These are phyloP conservation scores for Asterella californica DNA, from an alignment of 225 moss, liverwort and hornwort genomes.

Conservation along the genomic window DNA sequence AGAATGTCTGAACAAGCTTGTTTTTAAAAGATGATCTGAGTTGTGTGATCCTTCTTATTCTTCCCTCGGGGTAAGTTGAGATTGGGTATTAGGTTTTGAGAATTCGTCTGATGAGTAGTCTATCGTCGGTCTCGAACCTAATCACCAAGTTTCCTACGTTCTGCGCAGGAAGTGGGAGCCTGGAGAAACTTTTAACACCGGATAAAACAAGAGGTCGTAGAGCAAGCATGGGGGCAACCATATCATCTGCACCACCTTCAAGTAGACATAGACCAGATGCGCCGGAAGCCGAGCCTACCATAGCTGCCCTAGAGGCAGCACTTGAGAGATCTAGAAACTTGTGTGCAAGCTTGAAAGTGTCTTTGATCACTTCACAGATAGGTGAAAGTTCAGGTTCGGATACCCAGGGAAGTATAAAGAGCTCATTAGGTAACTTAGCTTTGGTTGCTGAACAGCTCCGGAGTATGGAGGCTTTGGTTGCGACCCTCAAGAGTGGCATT, in stretches of 20 bases:
- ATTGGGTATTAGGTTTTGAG: not conserved
- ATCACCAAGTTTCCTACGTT: not conserved
- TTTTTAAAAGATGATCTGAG: not conserved
- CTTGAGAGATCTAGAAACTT: conserved; percentile 59
- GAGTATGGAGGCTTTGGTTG: conserved; percentile 55
- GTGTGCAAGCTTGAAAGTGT: conserved; percentile 57
- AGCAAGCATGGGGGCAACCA: conserved; percentile 48
- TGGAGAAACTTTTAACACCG: conserved; percentile 75
- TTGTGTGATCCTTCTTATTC: not conserved
- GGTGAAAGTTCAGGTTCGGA: conserved; percentile 22
- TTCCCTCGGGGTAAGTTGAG: not conserved
- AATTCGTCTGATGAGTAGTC: not conserved
- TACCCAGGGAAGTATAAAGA: conserved; percentile 27
- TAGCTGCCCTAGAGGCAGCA: conserved; percentile 68
- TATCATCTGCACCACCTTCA: conserved; percentile 42
- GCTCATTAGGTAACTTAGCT: conserved; percentile 30
- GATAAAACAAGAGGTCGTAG: conserved; percentile 45
- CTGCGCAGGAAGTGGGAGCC: conserved; percentile 74
- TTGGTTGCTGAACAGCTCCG: conserved; percentile 56
- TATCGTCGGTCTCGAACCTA: not conserved
- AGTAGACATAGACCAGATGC: conserved; percentile 27
- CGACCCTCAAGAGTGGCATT: conserved; percentile 50
- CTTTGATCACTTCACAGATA: conserved; percentile 26
- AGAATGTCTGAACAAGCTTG: not conserved
- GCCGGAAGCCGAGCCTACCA: conserved; percentile 44